phyloP scores from a whole-genome alignment of 768 basidiomycete species.

The Macrocybe gigantea region DNA sequence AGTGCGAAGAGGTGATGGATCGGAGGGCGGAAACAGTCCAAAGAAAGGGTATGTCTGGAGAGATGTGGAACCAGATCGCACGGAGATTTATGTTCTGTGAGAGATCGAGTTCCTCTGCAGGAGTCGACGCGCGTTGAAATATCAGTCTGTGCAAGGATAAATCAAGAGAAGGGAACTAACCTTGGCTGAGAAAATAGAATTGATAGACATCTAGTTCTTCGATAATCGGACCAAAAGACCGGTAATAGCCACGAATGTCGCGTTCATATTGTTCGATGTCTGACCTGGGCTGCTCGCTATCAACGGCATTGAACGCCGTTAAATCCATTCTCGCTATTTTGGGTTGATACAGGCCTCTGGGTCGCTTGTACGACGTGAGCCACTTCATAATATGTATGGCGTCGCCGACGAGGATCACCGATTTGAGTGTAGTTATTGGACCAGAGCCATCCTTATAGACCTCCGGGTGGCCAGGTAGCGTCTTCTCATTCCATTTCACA shows the following conservation, averaged over 20 bases:
- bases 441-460: neutral
- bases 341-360: too few relatives aligned
- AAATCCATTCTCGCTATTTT: too few relatives aligned
- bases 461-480: too few relatives aligned
- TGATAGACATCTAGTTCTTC: conserved; percentile 6
- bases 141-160: too few relatives aligned
- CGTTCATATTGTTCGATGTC: too few relatives aligned
- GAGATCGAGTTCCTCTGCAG: conserved; percentile 4
- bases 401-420: conserved; percentile 2
- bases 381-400: conserved; percentile 3
- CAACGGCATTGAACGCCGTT: too few relatives aligned
- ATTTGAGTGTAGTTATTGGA: conserved; percentile 1
- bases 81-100: conserved; percentile 4
- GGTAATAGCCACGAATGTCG: conserved; percentile 1
- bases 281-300: too few relatives aligned
- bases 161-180: too few relatives aligned
- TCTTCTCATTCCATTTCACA: neutral
- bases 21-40: conserved; percentile 2
- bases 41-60: neutral
- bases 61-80: conserved; percentile 8
- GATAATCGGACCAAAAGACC: conserved; percentile 4
- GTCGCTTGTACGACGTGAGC: neutral
- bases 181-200: neutral
- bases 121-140: neutral
- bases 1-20: conserved; percentile 4